Evolutionary conservation across 1,284 basidiomycete species (phyloP).

Genomic region (Anthracocystis walkeri): DNA sequence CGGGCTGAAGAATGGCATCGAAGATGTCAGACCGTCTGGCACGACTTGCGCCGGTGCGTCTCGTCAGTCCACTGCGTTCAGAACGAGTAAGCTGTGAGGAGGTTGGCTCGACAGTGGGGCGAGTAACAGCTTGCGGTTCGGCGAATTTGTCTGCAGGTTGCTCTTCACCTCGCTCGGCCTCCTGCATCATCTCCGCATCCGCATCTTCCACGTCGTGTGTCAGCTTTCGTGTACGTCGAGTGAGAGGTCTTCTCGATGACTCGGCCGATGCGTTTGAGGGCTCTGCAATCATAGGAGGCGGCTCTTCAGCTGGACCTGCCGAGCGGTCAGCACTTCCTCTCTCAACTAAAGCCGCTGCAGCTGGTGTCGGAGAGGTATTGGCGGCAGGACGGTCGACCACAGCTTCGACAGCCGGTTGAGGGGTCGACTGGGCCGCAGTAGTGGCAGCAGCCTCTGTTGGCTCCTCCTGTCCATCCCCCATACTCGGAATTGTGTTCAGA

Average conservation of each 20-base stretch:
- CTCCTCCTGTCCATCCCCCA: constrained; percentile 12
- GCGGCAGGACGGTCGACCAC: constrained; percentile 2
- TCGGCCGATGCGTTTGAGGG: constrained; percentile 13
- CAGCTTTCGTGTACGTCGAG: constrained; percentile 42
- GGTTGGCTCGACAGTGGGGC: background rate
- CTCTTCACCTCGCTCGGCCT: background rate
- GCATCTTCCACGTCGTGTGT: background rate
- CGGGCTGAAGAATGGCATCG: constrained; percentile 27
- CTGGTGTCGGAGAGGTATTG: constrained; percentile 1
- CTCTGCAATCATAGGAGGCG: background rate
- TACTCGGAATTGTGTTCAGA: constrained; percentile 33
- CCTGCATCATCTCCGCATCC: background rate
- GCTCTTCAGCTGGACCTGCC: background rate
- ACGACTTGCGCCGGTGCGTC: constrained; percentile 40
- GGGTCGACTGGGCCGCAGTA: background rate
- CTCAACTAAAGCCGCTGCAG: background rate
- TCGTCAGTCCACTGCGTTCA: constrained; percentile 33
- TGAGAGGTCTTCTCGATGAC: constrained; percentile 32
- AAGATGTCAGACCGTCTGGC: constrained; percentile 48
- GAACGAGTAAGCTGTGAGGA: constrained; percentile 23
- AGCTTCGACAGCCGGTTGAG: constrained; percentile 4
- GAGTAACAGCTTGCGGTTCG: background rate
- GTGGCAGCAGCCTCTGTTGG: background rate
- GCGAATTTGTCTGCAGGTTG: background rate
- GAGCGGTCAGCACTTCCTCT: background rate